A percentile compares a stretch with the other conserved stretches of the same genome.
These are phyloP conservation scores for Syzygium oleosum DNA, from an alignment of 345 rosid genomes.

Conservation along the genomic window DNA sequence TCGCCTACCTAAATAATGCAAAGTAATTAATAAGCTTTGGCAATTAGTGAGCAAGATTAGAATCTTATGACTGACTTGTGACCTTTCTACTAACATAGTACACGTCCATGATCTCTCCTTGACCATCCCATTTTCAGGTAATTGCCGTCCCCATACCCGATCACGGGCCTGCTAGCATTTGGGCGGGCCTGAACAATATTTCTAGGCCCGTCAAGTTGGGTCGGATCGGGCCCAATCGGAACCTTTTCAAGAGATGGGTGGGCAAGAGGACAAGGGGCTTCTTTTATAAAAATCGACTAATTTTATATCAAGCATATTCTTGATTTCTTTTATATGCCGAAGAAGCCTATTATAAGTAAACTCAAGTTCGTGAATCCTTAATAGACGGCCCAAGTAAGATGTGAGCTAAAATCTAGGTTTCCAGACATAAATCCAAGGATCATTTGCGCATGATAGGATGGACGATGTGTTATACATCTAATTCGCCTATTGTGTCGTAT, in stretches of 20 bases:
- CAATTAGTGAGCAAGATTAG: neutral
- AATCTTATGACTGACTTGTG: too few species aligned
- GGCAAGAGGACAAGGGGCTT: neutral
- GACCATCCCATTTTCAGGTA: neutral
- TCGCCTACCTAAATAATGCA: neutral
- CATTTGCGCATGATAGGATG: neutral
- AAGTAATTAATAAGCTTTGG: neutral
- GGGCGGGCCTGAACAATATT: neutral
- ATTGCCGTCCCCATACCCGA: neutral
- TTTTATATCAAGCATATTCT: neutral
- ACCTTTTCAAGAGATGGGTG: neutral
- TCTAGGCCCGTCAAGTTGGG: neutral
- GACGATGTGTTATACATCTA: neutral
- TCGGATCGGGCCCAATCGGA: neutral
- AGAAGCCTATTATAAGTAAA: neutral
- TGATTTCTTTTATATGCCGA: neutral
- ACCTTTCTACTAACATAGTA: neutral
- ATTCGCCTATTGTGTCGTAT: neutral
- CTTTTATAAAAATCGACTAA: neutral
- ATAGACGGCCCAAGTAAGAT: neutral
- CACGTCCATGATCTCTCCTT: neutral
- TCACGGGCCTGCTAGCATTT: neutral
- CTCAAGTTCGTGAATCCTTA: neutral
- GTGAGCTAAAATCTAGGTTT: fast-evolving
- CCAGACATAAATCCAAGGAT: fast-evolving